Evolutionary conservation across 805 yeast genomes (phyloP).

Genomic region (Nakazawaea anatomiae): DNA sequence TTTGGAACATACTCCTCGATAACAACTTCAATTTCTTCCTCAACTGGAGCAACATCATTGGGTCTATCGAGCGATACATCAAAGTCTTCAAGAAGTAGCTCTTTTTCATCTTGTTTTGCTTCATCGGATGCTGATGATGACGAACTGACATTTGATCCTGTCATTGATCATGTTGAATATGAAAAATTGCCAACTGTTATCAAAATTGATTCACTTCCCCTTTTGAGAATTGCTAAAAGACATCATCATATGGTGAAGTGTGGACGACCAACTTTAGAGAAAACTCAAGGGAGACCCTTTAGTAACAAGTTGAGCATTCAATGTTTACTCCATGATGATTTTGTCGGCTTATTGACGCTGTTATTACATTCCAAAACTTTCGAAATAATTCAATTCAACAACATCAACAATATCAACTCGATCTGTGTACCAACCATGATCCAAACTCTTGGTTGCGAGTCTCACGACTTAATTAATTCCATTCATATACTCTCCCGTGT

Average conservation of each 20-base stretch:
- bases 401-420: background rate
- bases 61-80: background rate
- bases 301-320: background rate
- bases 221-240: slow-evolving; percentile 1
- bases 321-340: background rate
- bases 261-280: background rate
- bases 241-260: slow-evolving; percentile 4
- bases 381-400: background rate
- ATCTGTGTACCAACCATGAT: background rate
- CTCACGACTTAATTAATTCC: background rate
- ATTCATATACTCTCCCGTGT: too few relatives aligned
- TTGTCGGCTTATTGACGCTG: background rate
- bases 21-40: background rate
- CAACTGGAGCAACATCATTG: background rate
- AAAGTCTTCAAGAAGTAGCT: background rate
- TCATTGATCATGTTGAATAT: background rate
- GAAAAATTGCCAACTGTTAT: background rate
- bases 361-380: background rate
- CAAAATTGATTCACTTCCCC: background rate
- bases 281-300: background rate
- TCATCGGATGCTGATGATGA: background rate
- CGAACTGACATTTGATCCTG: background rate
- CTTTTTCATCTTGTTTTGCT: background rate
- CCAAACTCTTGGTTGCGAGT: background rate
- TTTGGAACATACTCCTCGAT: background rate